phyloP scores from a whole-genome alignment of 2,329 filamentous ascomycete species.

The Trichoderma koningii region DNA sequence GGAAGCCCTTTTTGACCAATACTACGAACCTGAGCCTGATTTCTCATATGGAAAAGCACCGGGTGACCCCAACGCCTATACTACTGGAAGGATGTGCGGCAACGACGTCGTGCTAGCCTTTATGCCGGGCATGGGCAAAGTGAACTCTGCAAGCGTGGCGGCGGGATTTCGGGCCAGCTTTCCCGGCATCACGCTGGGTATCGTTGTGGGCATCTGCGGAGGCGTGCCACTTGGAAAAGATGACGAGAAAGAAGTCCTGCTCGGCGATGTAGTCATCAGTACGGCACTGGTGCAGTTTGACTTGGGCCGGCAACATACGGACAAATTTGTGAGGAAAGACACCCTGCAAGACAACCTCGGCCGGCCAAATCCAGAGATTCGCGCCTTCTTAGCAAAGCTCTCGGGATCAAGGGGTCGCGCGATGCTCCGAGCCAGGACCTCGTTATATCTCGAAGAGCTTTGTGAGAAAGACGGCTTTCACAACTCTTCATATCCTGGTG shows the following conservation, averaged over 20 bases:
- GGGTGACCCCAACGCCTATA: slow-evolving; percentile 38
- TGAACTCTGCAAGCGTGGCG: slow-evolving; percentile 23
- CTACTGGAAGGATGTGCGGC: slow-evolving; percentile 29
- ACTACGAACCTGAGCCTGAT: slow-evolving; percentile 29
- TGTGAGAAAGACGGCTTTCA: neutral
- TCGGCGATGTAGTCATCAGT: slow-evolving; percentile 37
- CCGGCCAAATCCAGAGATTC: slow-evolving; percentile 32
- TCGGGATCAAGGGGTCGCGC: slow-evolving; percentile 22
- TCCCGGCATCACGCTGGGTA: slow-evolving; percentile 28
- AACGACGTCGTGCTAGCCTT: slow-evolving; percentile 34
- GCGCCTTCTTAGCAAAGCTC: slow-evolving; percentile 33
- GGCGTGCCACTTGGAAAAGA: slow-evolving; percentile 28
- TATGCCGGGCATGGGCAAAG: slow-evolving; percentile 33
- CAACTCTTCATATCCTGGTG: neutral
- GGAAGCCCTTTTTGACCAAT: slow-evolving; percentile 29
- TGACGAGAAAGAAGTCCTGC: slow-evolving; percentile 29
- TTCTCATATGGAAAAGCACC: slow-evolving; percentile 32
- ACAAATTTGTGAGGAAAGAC: slow-evolving; percentile 32
- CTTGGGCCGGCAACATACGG: slow-evolving; percentile 33
- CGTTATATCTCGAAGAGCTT: neutral
- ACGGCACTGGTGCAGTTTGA: slow-evolving; percentile 37
- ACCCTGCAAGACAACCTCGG: slow-evolving; percentile 31
- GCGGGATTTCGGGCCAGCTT: slow-evolving; percentile 29
- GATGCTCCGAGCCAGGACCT: slow-evolving; percentile 4
- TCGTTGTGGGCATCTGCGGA: slow-evolving; percentile 32